Conservation (phyloP, 495 filamentous ascomycete species). For the Gamarada debralockiae region DNA sequence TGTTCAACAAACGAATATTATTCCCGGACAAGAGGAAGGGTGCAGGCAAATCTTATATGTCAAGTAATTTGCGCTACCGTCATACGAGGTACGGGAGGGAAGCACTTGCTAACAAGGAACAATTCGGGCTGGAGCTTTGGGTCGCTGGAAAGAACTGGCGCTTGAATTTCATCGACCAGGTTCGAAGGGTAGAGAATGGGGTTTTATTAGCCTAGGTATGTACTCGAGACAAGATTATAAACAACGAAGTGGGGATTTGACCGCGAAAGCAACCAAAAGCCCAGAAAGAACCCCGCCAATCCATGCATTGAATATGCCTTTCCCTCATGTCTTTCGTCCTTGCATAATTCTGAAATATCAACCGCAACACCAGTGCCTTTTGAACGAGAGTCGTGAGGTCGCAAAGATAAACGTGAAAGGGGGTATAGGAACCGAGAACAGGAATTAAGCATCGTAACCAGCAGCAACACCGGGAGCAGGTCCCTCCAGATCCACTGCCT, state of each 20-base stretch:
- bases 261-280: background rate
- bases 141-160: too few species aligned
- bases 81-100: too few species aligned
- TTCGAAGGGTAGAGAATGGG: too few species aligned
- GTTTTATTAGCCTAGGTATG: background rate
- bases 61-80: too few species aligned
- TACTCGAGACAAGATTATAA: background rate
- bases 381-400: background rate
- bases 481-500: conserved; percentile 33
- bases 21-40: too few species aligned
- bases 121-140: too few species aligned
- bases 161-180: too few species aligned
- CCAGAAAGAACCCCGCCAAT: background rate
- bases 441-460: conserved; percentile 14
- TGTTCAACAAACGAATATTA: too few species aligned
- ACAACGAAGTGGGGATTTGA: conserved; percentile 3
- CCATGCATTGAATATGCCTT: background rate
- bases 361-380: background rate
- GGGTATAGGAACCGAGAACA: background rate
- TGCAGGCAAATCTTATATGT: too few species aligned
- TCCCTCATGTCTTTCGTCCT: background rate
- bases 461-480: conserved; percentile 23
- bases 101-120: too few species aligned
- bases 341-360: background rate
- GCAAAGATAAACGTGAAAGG: background rate